Evolutionary conservation across 805 yeast genomes (phyloP).

Genomic region (Zygosaccharomyces bisporus): DNA sequence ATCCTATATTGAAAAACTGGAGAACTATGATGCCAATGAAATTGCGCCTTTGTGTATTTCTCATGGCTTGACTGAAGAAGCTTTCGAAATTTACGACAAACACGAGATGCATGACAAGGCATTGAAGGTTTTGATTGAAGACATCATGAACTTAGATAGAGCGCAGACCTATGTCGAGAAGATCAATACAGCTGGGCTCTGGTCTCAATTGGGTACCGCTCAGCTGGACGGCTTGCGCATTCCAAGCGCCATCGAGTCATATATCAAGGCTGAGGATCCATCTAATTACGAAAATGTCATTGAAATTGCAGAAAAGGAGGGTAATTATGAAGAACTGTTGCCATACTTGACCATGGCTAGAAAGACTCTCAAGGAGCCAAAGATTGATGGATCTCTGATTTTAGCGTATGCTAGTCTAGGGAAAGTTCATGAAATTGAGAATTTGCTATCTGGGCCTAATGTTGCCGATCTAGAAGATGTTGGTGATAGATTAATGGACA

Average conservation of each 20-base stretch:
- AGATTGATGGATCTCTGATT: constrained; percentile 87
- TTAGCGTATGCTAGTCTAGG: constrained; percentile 79
- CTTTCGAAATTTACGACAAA: constrained; percentile 86
- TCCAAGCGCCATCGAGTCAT: constrained; percentile 87
- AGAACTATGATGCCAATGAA: constrained; percentile 87
- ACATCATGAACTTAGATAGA: constrained; percentile 89
- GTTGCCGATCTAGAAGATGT: constrained; percentile 89
- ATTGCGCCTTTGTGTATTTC: constrained; percentile 91
- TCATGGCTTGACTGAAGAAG: constrained; percentile 87
- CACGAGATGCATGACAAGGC: constrained; percentile 76
- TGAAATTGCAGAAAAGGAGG: constrained; percentile 93
- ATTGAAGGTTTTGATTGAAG: constrained; percentile 85
- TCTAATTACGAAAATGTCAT: constrained; percentile 86
- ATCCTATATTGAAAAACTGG: constrained; percentile 81
- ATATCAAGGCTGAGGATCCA: constrained; percentile 88
- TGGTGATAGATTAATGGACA: constrained; percentile 85
- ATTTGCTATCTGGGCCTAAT: constrained; percentile 77
- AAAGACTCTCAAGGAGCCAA: constrained; percentile 82
- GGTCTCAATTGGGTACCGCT: constrained; percentile 95
- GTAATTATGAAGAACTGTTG: constrained; percentile 89
- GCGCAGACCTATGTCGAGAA: constrained; percentile 92
- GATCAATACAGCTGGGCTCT: constrained; percentile 76
- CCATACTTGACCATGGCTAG: constrained; percentile 90
- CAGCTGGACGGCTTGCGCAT: constrained; percentile 91
- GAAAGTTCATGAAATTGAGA: constrained; percentile 75